A percentile compares a stretch with the other conserved stretches of the same genome.
phyloP scores from a whole-genome alignment of 1,139 yeast species.

The Diutina siamensis region DNA sequence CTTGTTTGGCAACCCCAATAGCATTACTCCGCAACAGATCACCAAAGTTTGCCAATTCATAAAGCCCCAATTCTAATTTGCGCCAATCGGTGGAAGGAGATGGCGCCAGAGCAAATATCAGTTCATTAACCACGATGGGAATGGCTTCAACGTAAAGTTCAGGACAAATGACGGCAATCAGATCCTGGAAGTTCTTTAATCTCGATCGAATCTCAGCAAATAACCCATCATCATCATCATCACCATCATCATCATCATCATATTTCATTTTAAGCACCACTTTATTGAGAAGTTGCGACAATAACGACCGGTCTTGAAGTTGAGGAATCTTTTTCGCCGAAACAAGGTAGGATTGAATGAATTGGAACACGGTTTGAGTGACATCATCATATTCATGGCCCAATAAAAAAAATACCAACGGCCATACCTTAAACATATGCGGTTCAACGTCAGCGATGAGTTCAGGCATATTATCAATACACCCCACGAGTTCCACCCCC shows the following conservation, averaged over 20 bases:
- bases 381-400: constrained; percentile 84
- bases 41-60: constrained; percentile 64
- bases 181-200: constrained; percentile 73
- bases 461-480: constrained; percentile 41
- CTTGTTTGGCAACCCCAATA: constrained; percentile 53
- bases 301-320: constrained; percentile 32
- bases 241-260: constrained; percentile 62
- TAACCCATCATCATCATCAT: constrained; percentile 46
- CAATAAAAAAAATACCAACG: constrained; percentile 59
- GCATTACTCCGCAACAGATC: constrained; percentile 71
- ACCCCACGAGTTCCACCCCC: constrained; percentile 61
- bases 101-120: constrained; percentile 26
- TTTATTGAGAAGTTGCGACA: constrained; percentile 55
- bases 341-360: constrained; percentile 62
- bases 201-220: constrained; percentile 68
- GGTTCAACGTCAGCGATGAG: constrained; percentile 30
- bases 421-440: constrained; percentile 43
- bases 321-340: constrained; percentile 48
- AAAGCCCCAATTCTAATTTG: constrained; percentile 75
- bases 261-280: constrained; percentile 69
- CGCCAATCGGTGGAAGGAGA: constrained; percentile 40
- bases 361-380: constrained; percentile 71
- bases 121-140: constrained; percentile 52
- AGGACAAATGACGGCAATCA: constrained; percentile 67
- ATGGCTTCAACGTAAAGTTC: constrained; percentile 62